Base-by-base conservation (phyloP, 139 green algal species). In the Chlorella vulgaris region DNA sequence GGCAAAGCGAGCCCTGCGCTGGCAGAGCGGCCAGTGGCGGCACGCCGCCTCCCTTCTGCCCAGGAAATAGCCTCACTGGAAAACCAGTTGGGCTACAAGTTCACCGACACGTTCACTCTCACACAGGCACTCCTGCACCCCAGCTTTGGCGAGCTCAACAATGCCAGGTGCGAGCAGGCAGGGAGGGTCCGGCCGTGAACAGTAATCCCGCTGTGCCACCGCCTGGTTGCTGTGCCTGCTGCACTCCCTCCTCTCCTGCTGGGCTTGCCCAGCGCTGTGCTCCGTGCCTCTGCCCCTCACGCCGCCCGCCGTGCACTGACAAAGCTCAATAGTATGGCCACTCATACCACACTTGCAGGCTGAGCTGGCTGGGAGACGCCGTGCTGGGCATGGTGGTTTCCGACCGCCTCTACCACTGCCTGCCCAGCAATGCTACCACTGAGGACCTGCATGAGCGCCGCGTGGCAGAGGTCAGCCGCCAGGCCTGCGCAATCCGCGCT, bases 301-400 rank as follows among this genome's bases (percentile, higher is more conserved):
- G 47, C 47, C 47, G 15, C 15, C 15, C 15, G 47, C 47, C 15
- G 47, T 58, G 47, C 15, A 15, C 47, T 58, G 10, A 58, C 47
- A 58, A 58, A n/a, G n/a, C n/a, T n/a, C n/a, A n/a, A n/a, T n/a
- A n/a, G n/a, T n/a, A n/a, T n/a, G n/a, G n/a, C n/a, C n/a, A n/a
- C n/a, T n/a, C n/a, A n/a, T n/a, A n/a, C n/a, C n/a, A n/a, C n/a
- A n/a, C 10, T 31, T 40, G 4, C 65, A 71, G 65, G 65, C 65
- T 71, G 33, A 71, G 33, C 10, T 71, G 65, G 65, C 65, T 71
- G 65, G 65, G 65, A 1, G 65, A 71, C 36, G 65, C 65, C 6
- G 65, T 71, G 65, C 65, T 71, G 35, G 65, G 65, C 0, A 35
- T 35, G 2, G 36, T 35, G 1, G 65, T 71, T 33, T 71, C 65